Evolutionary conservation across 371 early-diverging fungal genomes (phyloP).

Genomic region (Capillidium rhysosporum): DNA sequence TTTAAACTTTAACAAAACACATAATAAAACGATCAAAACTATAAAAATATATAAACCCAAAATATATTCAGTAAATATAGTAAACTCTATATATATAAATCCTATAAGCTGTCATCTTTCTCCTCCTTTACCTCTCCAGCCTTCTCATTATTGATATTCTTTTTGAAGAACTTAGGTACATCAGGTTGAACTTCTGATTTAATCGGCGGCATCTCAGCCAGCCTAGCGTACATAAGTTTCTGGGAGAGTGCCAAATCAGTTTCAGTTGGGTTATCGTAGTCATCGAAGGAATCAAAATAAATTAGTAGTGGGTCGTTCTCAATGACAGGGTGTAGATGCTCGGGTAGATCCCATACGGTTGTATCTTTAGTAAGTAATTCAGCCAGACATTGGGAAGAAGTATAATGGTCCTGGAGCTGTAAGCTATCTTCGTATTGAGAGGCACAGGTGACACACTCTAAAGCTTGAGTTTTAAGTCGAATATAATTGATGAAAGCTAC

Average conservation of each 20-base stretch:
- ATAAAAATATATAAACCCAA: too few species aligned
- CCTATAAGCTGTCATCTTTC: too few species aligned
- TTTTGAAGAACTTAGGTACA: too few species aligned
- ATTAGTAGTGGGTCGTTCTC: conserved; percentile 77
- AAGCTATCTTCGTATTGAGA: conserved; percentile 21
- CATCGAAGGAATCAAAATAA: conserved; percentile 44
- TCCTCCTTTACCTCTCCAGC: too few species aligned
- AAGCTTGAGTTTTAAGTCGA: conserved; percentile 42
- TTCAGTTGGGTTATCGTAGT: conserved; percentile 14
- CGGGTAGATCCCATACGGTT: conserved; percentile 14
- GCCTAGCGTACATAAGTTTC: neutral
- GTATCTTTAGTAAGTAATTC: conserved; percentile 56
- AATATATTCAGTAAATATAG: too few species aligned
- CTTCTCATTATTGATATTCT: too few species aligned
- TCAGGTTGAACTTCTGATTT: neutral
- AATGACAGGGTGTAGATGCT: conserved; percentile 52
- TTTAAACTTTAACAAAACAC: too few species aligned
- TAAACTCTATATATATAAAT: too few species aligned
- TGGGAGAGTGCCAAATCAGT: neutral
- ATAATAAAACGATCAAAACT: too few species aligned
- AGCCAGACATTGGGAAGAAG: conserved; percentile 24
- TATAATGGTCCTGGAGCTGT: conserved; percentile 27
- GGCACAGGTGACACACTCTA: conserved; percentile 50
- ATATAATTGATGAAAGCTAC: conserved; percentile 76
- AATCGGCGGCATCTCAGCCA: neutral